Conservation (phyloP, 2,329 filamentous ascomycete genomes). For the Diplocarpon mali region DNA sequence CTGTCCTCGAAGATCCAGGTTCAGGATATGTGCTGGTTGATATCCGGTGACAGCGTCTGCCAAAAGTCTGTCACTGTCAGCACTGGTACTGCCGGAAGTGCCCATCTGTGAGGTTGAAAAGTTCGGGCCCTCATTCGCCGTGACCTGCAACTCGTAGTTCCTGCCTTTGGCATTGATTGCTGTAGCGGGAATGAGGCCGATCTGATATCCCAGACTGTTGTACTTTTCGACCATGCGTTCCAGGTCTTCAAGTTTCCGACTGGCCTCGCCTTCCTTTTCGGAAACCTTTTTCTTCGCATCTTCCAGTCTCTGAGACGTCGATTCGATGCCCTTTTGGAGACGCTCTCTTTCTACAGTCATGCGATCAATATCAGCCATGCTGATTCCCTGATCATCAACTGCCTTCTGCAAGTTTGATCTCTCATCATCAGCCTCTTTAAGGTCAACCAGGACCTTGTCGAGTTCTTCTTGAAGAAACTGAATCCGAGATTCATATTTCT, state of each 20-base stretch:
- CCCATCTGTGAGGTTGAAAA: conserved; percentile 54
- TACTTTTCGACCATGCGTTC: conserved; percentile 82
- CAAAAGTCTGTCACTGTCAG: conserved; percentile 65
- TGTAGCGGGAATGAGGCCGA: conserved; percentile 75
- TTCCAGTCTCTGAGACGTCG: conserved; percentile 63
- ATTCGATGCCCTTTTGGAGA: conserved; percentile 78
- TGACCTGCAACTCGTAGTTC: conserved; percentile 75
- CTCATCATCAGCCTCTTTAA: conserved; percentile 74
- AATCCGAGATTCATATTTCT: conserved; percentile 77
- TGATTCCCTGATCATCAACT: conserved; percentile 88
- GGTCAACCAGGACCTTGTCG: conserved; percentile 62
- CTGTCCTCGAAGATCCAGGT: conserved; percentile 73
- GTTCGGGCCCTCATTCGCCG: conserved; percentile 67
- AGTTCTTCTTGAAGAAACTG: conserved; percentile 79
- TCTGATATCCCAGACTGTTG: conserved; percentile 90
- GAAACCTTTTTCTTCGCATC: conserved; percentile 74
- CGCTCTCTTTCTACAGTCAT: conserved; percentile 95
- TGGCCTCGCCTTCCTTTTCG: conserved; percentile 83
- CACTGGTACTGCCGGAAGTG: conserved; percentile 24
- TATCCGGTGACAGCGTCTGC: conserved; percentile 78
- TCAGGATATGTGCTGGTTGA: conserved; percentile 78
- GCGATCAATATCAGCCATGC: conserved; percentile 96
- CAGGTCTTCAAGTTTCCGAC: conserved; percentile 78
- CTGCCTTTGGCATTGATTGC: conserved; percentile 76
- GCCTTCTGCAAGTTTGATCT: conserved; percentile 67